Conservation (phyloP, 257 asterid species). For the Rauvolfia tetraphylla region DNA sequence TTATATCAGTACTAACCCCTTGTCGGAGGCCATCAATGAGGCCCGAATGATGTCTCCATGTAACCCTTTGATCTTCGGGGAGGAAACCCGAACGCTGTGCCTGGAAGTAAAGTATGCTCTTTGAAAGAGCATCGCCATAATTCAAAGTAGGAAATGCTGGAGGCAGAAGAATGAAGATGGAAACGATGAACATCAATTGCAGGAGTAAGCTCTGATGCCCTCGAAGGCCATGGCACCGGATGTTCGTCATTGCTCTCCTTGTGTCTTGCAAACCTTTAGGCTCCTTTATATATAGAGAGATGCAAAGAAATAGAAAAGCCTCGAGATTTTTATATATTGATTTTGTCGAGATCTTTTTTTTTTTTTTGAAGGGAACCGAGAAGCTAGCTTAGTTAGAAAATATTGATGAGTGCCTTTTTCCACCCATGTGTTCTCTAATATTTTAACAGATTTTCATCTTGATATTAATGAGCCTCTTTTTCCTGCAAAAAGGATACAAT, state of each 20-base stretch:
- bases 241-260: slow-evolving; percentile 25
- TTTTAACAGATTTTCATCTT: too few species aligned
- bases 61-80: slow-evolving; percentile 64
- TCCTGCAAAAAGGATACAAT: too few species aligned
- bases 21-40: slow-evolving; percentile 81
- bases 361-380: too few species aligned
- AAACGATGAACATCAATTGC: slow-evolving; percentile 11
- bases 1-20: slow-evolving; percentile 46
- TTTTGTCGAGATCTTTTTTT: too few species aligned
- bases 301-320: neutral
- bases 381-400: too few species aligned
- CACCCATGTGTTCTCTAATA: too few species aligned
- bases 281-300: neutral
- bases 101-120: slow-evolving; percentile 80
- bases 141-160: slow-evolving; percentile 20
- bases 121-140: slow-evolving; percentile 66
- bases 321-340: slow-evolving; percentile 2
- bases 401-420: too few species aligned
- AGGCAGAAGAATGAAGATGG: slow-evolving; percentile 25
- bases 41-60: slow-evolving; percentile 91
- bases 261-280: neutral
- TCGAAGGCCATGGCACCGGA: neutral
- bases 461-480: too few species aligned
- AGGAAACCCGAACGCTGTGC: slow-evolving; percentile 90
- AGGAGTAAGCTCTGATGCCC: slow-evolving; percentile 1